Evolutionary conservation across 2,329 filamentous ascomycete species (phyloP).

Genomic region (Paracoccidioides lutzii): DNA sequence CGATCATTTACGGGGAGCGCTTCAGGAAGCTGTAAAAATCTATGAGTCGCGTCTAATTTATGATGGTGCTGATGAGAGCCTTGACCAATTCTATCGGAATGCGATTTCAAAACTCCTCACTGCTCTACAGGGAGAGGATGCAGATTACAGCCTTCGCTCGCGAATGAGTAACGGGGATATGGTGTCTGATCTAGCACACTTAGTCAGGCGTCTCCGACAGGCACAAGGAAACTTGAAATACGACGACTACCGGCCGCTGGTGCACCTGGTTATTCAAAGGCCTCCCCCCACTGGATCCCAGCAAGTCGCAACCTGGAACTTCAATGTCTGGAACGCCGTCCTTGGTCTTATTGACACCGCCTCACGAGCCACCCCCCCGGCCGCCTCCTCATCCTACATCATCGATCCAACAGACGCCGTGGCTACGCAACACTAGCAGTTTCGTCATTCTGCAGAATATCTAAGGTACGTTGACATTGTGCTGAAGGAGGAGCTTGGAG

Average conservation of each 20-base stretch:
- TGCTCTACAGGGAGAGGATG: too few relatives aligned
- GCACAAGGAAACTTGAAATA: conserved; percentile 1
- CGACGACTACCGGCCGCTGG: conserved; percentile 2
- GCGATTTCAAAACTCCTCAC: too few relatives aligned
- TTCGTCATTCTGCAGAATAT: conserved; percentile 11
- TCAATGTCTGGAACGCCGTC: conserved; percentile 4
- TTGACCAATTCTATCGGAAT: too few relatives aligned
- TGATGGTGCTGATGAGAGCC: too few relatives aligned
- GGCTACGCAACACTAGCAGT: conserved; percentile 12
- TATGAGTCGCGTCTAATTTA: too few relatives aligned
- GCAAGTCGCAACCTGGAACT: not conserved
- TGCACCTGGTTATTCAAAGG: conserved; percentile 5
- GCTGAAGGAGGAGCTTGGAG: conserved; percentile 12
- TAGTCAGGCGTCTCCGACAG: not conserved
- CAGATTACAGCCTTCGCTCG: too few relatives aligned
- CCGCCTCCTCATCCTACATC: not conserved
- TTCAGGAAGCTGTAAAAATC: too few relatives aligned
- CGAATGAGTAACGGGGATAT: too few relatives aligned
- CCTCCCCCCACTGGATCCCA: not conserved
- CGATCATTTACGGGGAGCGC: too few relatives aligned
- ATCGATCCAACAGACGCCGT: conserved; percentile 8
- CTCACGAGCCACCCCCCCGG: not conserved
- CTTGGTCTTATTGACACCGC: conserved; percentile 1
- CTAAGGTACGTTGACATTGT: conserved; percentile 9
- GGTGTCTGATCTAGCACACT: not conserved